Evolutionary conservation across 176 grass and related monocot genomes (phyloP).

Genomic region (Coix lacrymajobi): DNA sequence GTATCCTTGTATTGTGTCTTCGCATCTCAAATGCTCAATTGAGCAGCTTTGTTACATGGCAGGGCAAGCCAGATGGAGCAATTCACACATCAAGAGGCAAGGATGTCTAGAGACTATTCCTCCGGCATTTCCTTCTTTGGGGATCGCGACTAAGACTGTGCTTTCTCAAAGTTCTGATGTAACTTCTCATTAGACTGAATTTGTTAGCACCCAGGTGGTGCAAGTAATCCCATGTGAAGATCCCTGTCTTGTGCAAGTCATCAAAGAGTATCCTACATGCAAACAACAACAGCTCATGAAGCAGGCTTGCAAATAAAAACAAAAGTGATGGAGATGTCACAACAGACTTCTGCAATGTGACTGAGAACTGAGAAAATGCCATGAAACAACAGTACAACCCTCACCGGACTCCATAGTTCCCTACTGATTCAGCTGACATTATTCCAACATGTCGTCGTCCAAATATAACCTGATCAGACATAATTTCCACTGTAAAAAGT

Average conservation of each 20-base stretch:
- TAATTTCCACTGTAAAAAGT: not conserved
- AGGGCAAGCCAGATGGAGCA: not conserved
- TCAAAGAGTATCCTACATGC: slow-evolving; percentile 75
- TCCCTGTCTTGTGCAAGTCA: slow-evolving; percentile 94
- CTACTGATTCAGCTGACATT: slow-evolving; percentile 93
- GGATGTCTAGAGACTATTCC: not conserved
- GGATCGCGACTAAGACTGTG: slow-evolving; percentile 76
- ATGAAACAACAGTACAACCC: not conserved
- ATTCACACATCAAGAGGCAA: not conserved
- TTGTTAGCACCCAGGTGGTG: slow-evolving; percentile 81
- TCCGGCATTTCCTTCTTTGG: slow-evolving; percentile 49
- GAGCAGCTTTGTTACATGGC: not conserved
- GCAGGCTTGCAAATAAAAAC: not conserved
- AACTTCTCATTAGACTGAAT: slow-evolving; percentile 60
- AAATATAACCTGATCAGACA: slow-evolving; percentile 66
- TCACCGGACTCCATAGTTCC: slow-evolving; percentile 91
- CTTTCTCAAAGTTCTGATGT: slow-evolving; percentile 82
- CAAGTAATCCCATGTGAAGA: slow-evolving; percentile 97
- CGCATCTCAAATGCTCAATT: not conserved
- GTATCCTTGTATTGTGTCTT: not conserved
- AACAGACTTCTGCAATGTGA: not conserved
- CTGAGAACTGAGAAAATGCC: not conserved
- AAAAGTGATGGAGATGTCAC: not conserved
- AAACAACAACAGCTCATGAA: not conserved
- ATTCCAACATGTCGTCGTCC: slow-evolving; percentile 77